Evolutionary conservation across 352 stramenopile species (phyloP).

Genomic region (Pythium guiyangense): DNA sequence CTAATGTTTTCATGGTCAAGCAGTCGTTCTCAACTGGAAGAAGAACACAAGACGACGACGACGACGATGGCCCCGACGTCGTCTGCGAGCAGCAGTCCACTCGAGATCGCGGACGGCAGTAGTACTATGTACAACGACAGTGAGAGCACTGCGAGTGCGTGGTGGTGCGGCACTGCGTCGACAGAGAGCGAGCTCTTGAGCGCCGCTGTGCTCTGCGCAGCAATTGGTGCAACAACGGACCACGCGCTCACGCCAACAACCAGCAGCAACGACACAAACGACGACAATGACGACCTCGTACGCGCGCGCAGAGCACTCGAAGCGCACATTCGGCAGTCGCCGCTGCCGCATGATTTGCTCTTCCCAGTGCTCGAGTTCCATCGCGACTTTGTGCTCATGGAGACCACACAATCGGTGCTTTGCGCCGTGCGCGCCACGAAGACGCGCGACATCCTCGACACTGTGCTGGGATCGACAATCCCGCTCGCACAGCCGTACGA

Average conservation of each 20-base stretch:
- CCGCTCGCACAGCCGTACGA: constrained; percentile 59
- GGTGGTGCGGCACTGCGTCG: constrained; percentile 47
- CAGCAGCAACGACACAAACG: constrained; percentile 14
- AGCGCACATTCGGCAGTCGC: constrained; percentile 53
- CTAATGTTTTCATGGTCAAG: too few species aligned
- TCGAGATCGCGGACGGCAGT: not conserved
- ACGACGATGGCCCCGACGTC: not conserved
- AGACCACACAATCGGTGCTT: constrained; percentile 54
- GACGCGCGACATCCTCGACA: constrained; percentile 55
- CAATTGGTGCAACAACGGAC: constrained; percentile 24
- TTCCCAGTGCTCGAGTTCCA: constrained; percentile 52
- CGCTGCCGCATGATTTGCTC: constrained; percentile 55
- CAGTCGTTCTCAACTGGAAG: not conserved
- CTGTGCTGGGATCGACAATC: constrained; percentile 62
- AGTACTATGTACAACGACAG: constrained; percentile 7
- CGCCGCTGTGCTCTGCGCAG: constrained; percentile 70
- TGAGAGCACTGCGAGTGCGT: constrained; percentile 10
- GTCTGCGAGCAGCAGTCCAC: not conserved
- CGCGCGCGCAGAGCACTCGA: constrained; percentile 35
- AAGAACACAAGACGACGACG: not conserved
- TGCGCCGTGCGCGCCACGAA: constrained; percentile 65
- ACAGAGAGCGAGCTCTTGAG: constrained; percentile 74
- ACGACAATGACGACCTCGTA: constrained; percentile 6
- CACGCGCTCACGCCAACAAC: constrained; percentile 3
- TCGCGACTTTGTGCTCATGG: constrained; percentile 50